Percentiles rank a stretch among this genome's conserved stretches.
phyloP scores from a whole-genome alignment of 129 eudicot genomes.

The Gnaphalium uliginosum region DNA sequence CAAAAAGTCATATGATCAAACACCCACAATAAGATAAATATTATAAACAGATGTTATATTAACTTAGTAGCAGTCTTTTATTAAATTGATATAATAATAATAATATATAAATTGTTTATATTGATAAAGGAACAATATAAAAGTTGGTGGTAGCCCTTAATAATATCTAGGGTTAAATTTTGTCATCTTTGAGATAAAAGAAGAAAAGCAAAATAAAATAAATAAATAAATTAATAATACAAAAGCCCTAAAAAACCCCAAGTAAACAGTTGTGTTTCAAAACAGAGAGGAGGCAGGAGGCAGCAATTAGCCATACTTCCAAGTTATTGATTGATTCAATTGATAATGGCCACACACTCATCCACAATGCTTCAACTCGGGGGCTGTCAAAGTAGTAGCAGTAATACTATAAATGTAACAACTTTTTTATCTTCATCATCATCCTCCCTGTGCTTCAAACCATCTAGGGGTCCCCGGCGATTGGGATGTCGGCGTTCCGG shows the following conservation, averaged over 20 bases:
- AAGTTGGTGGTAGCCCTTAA: too few relatives aligned
- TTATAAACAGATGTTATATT: too few relatives aligned
- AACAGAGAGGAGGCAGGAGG: neutral
- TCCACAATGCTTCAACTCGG: neutral
- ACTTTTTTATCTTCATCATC: neutral
- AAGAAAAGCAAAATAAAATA: too few relatives aligned
- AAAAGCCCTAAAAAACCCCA: neutral
- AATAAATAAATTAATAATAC: too few relatives aligned
- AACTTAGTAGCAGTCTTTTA: too few relatives aligned
- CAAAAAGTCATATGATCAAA: too few relatives aligned
- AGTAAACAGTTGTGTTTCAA: neutral
- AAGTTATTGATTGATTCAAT: neutral
- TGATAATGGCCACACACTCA: neutral
- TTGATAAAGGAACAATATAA: too few relatives aligned
- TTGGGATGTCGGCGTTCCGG: slow-evolving; percentile 25
- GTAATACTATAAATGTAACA: neutral
- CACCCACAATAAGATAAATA: too few relatives aligned
- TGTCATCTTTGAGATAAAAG: neutral
- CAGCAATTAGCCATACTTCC: neutral
- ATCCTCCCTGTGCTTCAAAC: slow-evolving; percentile 36
- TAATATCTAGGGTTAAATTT: too few relatives aligned
- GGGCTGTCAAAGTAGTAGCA: neutral
- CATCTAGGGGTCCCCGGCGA: slow-evolving; percentile 29
- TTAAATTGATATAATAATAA: too few relatives aligned
- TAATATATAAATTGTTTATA: too few relatives aligned